These are phyloP conservation scores for Hevea brasiliensis DNA, from an alignment of 345 rosid genomes.

Conservation along the genomic window DNA sequence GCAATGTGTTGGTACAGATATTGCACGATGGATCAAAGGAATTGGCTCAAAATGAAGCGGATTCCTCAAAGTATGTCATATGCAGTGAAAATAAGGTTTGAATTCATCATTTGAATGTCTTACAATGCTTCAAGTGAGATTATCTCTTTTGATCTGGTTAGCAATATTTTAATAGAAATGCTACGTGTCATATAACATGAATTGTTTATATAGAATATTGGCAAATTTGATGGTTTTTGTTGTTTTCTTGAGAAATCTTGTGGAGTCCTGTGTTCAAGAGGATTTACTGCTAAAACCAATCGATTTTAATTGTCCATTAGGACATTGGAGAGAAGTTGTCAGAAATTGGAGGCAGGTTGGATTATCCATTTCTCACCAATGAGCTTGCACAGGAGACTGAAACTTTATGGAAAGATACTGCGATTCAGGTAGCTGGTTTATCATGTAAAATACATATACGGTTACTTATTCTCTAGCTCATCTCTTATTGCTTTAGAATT, in stretches of 20 bases:
- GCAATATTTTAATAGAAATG: not conserved
- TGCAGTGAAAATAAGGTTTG: slow-evolving; percentile 75
- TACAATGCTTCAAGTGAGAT: not conserved
- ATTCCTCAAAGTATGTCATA: slow-evolving; percentile 58
- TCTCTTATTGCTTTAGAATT: not conserved
- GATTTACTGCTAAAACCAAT: not conserved
- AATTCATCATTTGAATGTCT: slow-evolving; percentile 13
- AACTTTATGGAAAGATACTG: slow-evolving; percentile 87
- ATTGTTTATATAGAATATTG: not conserved
- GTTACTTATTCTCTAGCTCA: not conserved
- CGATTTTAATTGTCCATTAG: slow-evolving; percentile 39
- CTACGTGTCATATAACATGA: not conserved
- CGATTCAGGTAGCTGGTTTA: slow-evolving; percentile 68
- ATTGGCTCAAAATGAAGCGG: slow-evolving; percentile 75
- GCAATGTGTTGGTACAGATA: slow-evolving; percentile 52
- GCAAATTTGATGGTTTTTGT: not conserved
- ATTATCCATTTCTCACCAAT: slow-evolving; percentile 70
- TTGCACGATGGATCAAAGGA: slow-evolving; percentile 93
- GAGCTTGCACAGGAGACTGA: slow-evolving; percentile 77
- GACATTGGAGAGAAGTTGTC: slow-evolving; percentile 76
- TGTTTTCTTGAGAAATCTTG: not conserved
- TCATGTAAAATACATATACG: slow-evolving; percentile 11
- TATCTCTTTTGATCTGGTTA: not conserved
- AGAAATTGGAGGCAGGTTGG: slow-evolving; percentile 73
- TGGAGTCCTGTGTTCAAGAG: slow-evolving; percentile 1